Evolutionary conservation across 306 rosid genomes (phyloP), one percentile per base, ranked within the genome.

Genomic region (Nissolia schottii): DNA sequence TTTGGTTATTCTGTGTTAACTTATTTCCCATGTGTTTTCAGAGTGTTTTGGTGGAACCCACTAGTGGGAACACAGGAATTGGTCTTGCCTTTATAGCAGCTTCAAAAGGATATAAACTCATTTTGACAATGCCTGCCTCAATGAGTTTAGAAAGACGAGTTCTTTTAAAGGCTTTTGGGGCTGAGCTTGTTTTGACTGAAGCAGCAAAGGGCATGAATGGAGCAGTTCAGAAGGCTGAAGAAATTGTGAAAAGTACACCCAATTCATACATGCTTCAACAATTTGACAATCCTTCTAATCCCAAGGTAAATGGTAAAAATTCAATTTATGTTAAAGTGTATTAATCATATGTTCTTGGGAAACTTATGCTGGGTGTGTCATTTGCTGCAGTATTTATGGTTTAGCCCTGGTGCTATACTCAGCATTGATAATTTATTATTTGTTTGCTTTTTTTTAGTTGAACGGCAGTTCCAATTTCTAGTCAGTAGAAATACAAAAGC

Each of bases 1-100:
- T n/a, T n/a, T n/a, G n/a, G 10, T 69, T 60, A 51, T 67, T 78
- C 37, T 74, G 56, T 77, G 58, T 35, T 79, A 27, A 50, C 67
- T 81, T 41, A 16, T 74, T 76, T 64, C 55, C 75, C 43, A 4
- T 38, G 51, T 71, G 41, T n/a, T 41, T 41, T 41, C 71, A 74
- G 99, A 94, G 95, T 80, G 68, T 85, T 80, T 85, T 94, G 87
- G 99, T 94, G 78, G 99, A 94, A 79, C 95, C 99, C 55, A 94
- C 99, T 2, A 94, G 99, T 62, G 99, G 99, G 72, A 94, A 94
- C 89, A 94, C 99, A 0, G 99, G 99, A 74, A 94, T 94, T 58
- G 98, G 98, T 70, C 98, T 94, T 67, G 98, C 98, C 49, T 94
- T 94, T 69, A 91, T 91, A 70, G 97, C 98, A 28, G 98, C 98